Percentiles rank a stretch among this genome's conserved stretches.
Evolutionary conservation across 169 alveolate species (phyloP).

Genomic region (Plasmodium fragile): DNA sequence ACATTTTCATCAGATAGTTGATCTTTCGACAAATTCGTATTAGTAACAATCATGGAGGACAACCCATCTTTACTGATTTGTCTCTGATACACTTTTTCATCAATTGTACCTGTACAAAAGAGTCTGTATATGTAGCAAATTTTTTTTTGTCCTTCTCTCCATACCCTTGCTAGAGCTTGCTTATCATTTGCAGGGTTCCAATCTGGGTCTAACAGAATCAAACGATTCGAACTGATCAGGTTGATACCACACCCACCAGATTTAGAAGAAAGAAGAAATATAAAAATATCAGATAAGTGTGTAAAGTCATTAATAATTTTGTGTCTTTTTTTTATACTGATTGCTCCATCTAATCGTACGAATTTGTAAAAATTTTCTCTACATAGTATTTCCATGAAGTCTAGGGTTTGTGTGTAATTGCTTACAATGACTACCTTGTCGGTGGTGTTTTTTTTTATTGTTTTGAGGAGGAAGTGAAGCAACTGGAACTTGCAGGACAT

Average conservation of each 20-base stretch:
- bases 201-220: constrained; percentile 97
- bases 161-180: constrained; percentile 97
- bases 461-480: constrained; percentile 82
- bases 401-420: constrained; percentile 93
- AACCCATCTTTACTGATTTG: constrained; percentile 88
- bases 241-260: constrained; percentile 99
- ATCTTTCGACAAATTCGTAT: constrained; percentile 78
- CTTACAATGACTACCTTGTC: constrained; percentile 94
- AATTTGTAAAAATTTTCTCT: constrained; percentile 88
- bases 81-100: constrained; percentile 95
- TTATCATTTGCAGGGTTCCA: constrained; percentile 99
- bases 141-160: constrained; percentile 98
- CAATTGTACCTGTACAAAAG: constrained; percentile 97
- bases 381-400: constrained; percentile 90
- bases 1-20: constrained; percentile 86
- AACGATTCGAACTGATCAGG: constrained; percentile 97
- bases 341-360: constrained; percentile 93
- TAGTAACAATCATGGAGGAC: constrained; percentile 91
- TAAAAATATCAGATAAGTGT: constrained; percentile 89
- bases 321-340: constrained; percentile 89
- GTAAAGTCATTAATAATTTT: constrained; percentile 86
- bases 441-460: constrained; percentile 82
- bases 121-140: constrained; percentile 96
- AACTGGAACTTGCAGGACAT: constrained; percentile 78
- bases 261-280: constrained; percentile 95